Base-by-base conservation (phyloP, 371 early-diverging fungal genomes). In the Actinomucor elegans region DNA sequence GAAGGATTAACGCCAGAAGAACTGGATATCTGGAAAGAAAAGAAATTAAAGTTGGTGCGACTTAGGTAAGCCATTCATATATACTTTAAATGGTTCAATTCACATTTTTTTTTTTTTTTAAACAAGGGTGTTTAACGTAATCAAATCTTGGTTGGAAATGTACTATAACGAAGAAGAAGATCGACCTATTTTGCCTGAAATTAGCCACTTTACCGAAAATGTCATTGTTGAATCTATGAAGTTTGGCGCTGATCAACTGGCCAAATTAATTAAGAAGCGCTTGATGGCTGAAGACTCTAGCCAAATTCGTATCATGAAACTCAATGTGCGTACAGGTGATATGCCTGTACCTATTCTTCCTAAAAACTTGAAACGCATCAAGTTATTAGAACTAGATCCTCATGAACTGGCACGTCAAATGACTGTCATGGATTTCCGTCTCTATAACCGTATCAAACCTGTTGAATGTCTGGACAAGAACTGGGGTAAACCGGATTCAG, bases 91-190 rank as follows among this genome's bases (percentile, higher is more conserved):
- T n/a, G n/a, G n/a, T n/a, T n/a, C n/a, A n/a, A n/a, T n/a, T n/a
- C n/a, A n/a, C n/a, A n/a, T n/a, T n/a, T n/a, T n/a, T n/a, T n/a
- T n/a, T n/a, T n/a, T n/a, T 35, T 21, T 15, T 26, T 15, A 18
- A 18, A 18, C 27, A 41, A 75, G 83, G n/a, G 96, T 97, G 3
- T 90, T 87, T 67, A 94, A 94, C 63, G 84, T 94, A 8, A 86
- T 94, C 64, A 94, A 94, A 58, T 80, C 83, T 8, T 97, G 98
- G 98, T 74, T 97, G 6, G 95, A 96, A 55, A 76, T 77, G 41
- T 88, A 88, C 63, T 94, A 88, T 75, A 73, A 87, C 12, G 94
- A 94, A 54, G 87, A 87, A 56, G 81, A 87, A 52, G 90, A 88
- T 45, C 55, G 67, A 14, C 64, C 32, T 4, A 80, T 85, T 15